phyloP scores from a whole-genome alignment of 2,329 filamentous ascomycete species.

The Podosphaera xanthii region DNA sequence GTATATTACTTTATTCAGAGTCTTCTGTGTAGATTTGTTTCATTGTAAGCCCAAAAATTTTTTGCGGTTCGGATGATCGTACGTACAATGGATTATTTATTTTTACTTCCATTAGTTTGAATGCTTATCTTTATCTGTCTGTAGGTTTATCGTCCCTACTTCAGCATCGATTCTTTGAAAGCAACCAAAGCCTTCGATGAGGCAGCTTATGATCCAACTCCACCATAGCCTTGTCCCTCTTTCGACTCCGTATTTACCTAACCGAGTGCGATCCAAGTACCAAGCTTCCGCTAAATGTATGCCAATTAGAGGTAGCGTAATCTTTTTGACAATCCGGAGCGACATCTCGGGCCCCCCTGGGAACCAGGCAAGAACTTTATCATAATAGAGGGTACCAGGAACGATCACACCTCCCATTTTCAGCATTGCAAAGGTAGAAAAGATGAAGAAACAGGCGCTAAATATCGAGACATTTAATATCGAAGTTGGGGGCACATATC shows the following conservation, averaged over 20 bases:
- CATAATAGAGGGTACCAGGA: slow-evolving; percentile 27
- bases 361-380: slow-evolving; percentile 25
- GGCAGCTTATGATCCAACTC: slow-evolving; percentile 28
- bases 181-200: slow-evolving; percentile 29
- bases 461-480: slow-evolving; percentile 29
- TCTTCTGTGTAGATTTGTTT: no score
- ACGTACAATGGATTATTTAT: no score
- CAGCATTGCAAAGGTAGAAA: slow-evolving; percentile 24
- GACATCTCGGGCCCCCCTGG: slow-evolving; percentile 36
- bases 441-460: slow-evolving; percentile 28
- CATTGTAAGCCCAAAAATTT: no score
- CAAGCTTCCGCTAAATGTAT: slow-evolving; percentile 45
- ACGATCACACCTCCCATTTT: slow-evolving; percentile 25
- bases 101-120: slow-evolving; percentile 7
- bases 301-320: slow-evolving; percentile 34
- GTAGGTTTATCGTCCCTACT: slow-evolving; percentile 21
- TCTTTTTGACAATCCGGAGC: slow-evolving; percentile 30
- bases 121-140: slow-evolving; percentile 22
- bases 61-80: no score
- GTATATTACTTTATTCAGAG: no score
- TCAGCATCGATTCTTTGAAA: slow-evolving; percentile 28
- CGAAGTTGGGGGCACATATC: slow-evolving; percentile 17
- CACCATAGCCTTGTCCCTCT: slow-evolving; percentile 25
- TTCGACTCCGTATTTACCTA: slow-evolving; percentile 25
- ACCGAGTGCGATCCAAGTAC: slow-evolving; percentile 25